A percentile compares a stretch with the other conserved stretches of the same genome.
Evolutionary conservation across 805 yeast species (phyloP).

Genomic region (Starmerella powellii): DNA sequence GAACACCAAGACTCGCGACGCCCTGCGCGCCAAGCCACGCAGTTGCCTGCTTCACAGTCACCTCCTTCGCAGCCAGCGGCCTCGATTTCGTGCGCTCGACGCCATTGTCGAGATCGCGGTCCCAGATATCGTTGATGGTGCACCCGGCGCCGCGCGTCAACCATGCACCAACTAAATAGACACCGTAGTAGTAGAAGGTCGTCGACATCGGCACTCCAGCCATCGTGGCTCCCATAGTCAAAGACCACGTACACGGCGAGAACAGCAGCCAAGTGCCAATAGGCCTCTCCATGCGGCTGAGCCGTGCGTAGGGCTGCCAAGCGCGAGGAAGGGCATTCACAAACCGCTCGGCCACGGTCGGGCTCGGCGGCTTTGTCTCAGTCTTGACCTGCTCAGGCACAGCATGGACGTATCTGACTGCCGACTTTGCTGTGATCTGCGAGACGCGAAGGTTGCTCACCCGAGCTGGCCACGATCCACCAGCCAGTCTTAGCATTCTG

Average conservation of each 20-base stretch:
- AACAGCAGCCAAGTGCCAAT: slow-evolving; percentile 82
- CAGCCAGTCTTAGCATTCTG: too few species aligned
- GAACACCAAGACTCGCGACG: slow-evolving; percentile 55
- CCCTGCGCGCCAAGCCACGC: slow-evolving; percentile 64
- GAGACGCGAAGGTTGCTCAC: too few species aligned
- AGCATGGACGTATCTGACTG: neutral
- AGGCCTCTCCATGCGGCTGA: slow-evolving; percentile 87
- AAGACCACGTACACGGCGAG: slow-evolving; percentile 86
- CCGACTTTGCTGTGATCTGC: too few species aligned
- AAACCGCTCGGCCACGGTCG: slow-evolving; percentile 26
- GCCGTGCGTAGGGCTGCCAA: slow-evolving; percentile 81
- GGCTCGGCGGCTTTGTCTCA: neutral
- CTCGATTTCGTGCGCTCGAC: slow-evolving; percentile 82
- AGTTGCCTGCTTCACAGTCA: slow-evolving; percentile 56
- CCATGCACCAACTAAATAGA: slow-evolving; percentile 74
- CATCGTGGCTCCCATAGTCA: slow-evolving; percentile 73
- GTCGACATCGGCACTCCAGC: slow-evolving; percentile 52
- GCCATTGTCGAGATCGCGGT: slow-evolving; percentile 66
- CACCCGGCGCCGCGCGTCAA: slow-evolving; percentile 98
- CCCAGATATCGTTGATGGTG: slow-evolving; percentile 82
- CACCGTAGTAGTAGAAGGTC: slow-evolving; percentile 47
- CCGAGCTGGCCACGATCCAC: too few species aligned
- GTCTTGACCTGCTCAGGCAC: neutral
- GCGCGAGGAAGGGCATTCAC: slow-evolving; percentile 45
- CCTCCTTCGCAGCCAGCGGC: slow-evolving; percentile 86